phyloP scores from a whole-genome alignment of 106 monocot genomes.

The Phalaenopsis aphrodite region DNA sequence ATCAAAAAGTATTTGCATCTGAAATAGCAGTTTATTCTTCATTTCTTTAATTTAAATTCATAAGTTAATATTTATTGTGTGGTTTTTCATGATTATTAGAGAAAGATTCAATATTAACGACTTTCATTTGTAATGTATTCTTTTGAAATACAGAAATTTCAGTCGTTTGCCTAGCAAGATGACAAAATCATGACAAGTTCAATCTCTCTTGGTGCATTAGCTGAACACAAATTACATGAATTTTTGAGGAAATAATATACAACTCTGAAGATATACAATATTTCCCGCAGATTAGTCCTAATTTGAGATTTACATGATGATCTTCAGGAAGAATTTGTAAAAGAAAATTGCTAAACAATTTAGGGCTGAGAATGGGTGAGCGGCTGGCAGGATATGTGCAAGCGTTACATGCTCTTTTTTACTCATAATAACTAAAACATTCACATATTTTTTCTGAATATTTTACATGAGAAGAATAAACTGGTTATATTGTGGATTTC shows the following conservation, averaged over 20 bases:
- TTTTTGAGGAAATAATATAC: not conserved
- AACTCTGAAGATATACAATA: not conserved
- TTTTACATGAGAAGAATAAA: not conserved
- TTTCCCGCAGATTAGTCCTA: not conserved
- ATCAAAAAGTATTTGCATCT: not conserved
- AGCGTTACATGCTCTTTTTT: not conserved
- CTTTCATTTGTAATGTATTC: not conserved
- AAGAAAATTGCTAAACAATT: not conserved
- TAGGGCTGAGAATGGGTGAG: not conserved
- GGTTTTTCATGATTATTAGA: not conserved
- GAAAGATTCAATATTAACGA: not conserved
- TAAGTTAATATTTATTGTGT: not conserved
- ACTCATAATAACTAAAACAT: not conserved
- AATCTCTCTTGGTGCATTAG: not conserved
- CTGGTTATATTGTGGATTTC: not conserved
- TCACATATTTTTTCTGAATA: not conserved
- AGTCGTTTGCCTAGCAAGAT: not conserved
- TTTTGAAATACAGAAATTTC: not conserved
- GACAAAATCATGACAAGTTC: not conserved
- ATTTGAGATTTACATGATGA: not conserved
- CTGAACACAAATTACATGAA: constrained; percentile 1
- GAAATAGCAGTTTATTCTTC: not conserved
- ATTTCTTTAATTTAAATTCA: not conserved
- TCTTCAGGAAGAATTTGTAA: not conserved
- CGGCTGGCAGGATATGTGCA: not conserved